phyloP scores from a whole-genome alignment of 768 basidiomycete species.

The Lactifluus volemus region DNA sequence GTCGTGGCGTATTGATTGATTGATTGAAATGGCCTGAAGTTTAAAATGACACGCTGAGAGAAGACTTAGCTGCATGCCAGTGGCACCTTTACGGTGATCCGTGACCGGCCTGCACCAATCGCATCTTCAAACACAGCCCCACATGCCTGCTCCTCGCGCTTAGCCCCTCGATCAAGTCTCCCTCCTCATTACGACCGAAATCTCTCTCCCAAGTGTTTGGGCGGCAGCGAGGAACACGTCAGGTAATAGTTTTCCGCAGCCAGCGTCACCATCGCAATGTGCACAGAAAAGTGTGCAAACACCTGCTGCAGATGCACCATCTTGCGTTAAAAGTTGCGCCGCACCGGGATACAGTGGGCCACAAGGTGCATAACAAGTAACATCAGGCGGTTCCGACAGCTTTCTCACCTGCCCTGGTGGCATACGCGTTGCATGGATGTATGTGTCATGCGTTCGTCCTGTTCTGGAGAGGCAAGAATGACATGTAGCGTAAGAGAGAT shows the following conservation, averaged over 20 bases:
- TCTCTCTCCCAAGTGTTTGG: slow-evolving; percentile 43
- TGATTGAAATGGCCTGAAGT: no score
- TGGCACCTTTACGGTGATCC: slow-evolving; percentile 42
- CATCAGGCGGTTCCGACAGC: slow-evolving; percentile 53
- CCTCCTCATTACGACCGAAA: slow-evolving; percentile 41
- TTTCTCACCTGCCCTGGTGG: slow-evolving; percentile 17
- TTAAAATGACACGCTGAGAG: no score
- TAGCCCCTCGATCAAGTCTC: slow-evolving; percentile 28
- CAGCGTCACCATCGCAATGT: slow-evolving; percentile 51
- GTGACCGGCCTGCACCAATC: slow-evolving; percentile 59
- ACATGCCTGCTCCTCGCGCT: slow-evolving; percentile 41
- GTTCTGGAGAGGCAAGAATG: slow-evolving; percentile 73
- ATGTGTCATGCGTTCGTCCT: not conserved
- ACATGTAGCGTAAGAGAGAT: slow-evolving; percentile 91
- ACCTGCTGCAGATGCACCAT: slow-evolving; percentile 49
- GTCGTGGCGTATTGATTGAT: no score
- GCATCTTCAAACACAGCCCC: slow-evolving; percentile 83
- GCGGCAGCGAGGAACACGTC: slow-evolving; percentile 78
- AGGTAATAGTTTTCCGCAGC: slow-evolving; percentile 67
- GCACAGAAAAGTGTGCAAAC: slow-evolving; percentile 53
- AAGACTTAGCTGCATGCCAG: no score
- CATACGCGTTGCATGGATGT: slow-evolving; percentile 23
- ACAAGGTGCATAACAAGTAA: slow-evolving; percentile 56
- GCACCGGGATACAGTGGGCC: slow-evolving; percentile 50
- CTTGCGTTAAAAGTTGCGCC: slow-evolving; percentile 60